Evolutionary conservation across 805 yeast species (phyloP).

Genomic region (Candida anglica): DNA sequence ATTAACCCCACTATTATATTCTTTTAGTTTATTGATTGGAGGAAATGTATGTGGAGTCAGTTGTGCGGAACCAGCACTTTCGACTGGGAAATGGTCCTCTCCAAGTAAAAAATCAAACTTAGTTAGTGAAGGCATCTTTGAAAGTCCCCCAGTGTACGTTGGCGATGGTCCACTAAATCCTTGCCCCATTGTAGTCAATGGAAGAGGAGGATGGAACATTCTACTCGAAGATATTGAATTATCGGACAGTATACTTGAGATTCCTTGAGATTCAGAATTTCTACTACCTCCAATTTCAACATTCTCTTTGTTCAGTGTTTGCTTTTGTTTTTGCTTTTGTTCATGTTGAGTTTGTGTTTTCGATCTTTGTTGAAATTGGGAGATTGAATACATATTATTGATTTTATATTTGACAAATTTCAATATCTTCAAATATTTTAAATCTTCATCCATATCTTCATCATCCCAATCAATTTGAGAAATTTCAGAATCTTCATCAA

Average conservation of each 20-base stretch:
- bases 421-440: slow-evolving; percentile 38
- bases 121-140: slow-evolving; percentile 12
- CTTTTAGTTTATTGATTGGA: neutral
- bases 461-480: slow-evolving; percentile 45
- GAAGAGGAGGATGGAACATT: no score
- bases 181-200: no score
- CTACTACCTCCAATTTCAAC: neutral
- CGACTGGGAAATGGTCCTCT: slow-evolving; percentile 17
- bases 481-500: slow-evolving; percentile 10
- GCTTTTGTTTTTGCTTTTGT: neutral
- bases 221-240: neutral
- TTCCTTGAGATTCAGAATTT: neutral
- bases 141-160: neutral
- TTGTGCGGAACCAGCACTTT: slow-evolving; percentile 6
- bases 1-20: slow-evolving; percentile 1
- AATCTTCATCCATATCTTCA: slow-evolving; percentile 44
- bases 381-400: slow-evolving; percentile 1
- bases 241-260: neutral
- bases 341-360: no score
- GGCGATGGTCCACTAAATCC: neutral
- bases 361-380: neutral
- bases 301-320: neutral
- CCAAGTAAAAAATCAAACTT: slow-evolving; percentile 18
- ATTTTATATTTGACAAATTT: slow-evolving; percentile 38
- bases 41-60: neutral